These are phyloP conservation scores for Mucor saturninus DNA, from an alignment of 371 early-diverging fungal species.

Conservation along the genomic window DNA sequence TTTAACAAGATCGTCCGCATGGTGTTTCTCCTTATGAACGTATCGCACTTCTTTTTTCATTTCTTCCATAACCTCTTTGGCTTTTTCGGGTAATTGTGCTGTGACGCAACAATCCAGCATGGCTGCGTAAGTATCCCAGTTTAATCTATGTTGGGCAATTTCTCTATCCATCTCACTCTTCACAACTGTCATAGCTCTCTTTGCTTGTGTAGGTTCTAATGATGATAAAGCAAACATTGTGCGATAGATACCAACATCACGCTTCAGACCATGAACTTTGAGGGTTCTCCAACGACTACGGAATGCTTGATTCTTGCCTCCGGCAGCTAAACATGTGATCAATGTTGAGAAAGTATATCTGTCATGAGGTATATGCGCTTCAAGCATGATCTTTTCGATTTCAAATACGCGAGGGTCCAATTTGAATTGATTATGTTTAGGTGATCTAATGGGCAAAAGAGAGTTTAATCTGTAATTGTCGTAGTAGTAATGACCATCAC, in stretches of 20 bases:
- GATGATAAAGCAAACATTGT: constrained; percentile 44
- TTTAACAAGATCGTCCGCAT: constrained; percentile 17
- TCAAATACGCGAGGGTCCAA: constrained; percentile 49
- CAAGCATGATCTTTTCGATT: constrained; percentile 52
- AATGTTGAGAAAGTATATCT: constrained; percentile 36
- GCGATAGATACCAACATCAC: constrained; percentile 43
- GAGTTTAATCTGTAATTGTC: constrained; percentile 40
- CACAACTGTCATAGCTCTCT: constrained; percentile 42
- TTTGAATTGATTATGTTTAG: constrained; percentile 6
- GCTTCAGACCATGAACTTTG: constrained; percentile 38
- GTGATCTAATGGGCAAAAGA: constrained; percentile 8
- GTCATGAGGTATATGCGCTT: constrained; percentile 44
- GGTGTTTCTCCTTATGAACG: constrained; percentile 5
- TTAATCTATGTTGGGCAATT: constrained; percentile 21
- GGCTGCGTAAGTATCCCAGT: constrained; percentile 34
- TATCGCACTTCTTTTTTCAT: constrained; percentile 8
- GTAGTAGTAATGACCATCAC: constrained; percentile 32
- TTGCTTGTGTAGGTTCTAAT: constrained; percentile 36
- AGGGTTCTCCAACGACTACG: constrained; percentile 48
- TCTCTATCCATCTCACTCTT: constrained; percentile 49
- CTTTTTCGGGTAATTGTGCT: constrained; percentile 29
- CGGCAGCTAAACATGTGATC: constrained; percentile 48
- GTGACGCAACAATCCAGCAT: constrained; percentile 51
- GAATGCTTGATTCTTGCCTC: constrained; percentile 43
- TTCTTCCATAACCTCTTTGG: constrained; percentile 28